These are phyloP conservation scores for Penicillium pulvis DNA, from an alignment of 495 filamentous ascomycete species.

Conservation along the genomic window DNA sequence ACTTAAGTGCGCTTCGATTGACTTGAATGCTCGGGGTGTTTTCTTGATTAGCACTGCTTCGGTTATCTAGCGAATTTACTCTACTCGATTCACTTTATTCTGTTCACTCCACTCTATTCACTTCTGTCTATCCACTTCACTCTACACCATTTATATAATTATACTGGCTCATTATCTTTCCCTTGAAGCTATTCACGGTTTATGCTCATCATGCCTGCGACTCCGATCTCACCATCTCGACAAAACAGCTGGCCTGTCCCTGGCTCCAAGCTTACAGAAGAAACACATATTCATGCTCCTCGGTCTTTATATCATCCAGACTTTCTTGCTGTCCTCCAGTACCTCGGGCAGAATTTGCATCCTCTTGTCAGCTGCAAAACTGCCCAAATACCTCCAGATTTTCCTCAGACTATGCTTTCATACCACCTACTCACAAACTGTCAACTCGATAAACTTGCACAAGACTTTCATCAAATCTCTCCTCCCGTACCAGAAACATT, in stretches of 20 bases:
- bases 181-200: background rate
- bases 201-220: constrained; percentile 5
- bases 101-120: background rate
- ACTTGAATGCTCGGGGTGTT: background rate
- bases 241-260: background rate
- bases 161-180: background rate
- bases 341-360: constrained; percentile 37
- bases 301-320: constrained; percentile 12
- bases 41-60: background rate
- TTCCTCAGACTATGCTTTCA: constrained; percentile 65
- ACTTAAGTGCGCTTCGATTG: constrained; percentile 4
- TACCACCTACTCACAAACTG: constrained; percentile 74
- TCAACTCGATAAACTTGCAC: constrained; percentile 71
- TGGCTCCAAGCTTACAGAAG: background rate
- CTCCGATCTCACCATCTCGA: constrained; percentile 4
- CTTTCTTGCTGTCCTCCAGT: constrained; percentile 29
- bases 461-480: constrained; percentile 73
- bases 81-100: background rate
- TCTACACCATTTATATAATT: background rate
- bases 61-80: constrained; percentile 1
- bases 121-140: background rate
- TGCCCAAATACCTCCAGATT: constrained; percentile 62
- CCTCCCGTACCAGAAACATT: constrained; percentile 51
- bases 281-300: background rate
- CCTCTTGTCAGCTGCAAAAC: constrained; percentile 51